Base-by-base conservation (phyloP, 352 stramenopile species). In the Phytophthora nicotianae region DNA sequence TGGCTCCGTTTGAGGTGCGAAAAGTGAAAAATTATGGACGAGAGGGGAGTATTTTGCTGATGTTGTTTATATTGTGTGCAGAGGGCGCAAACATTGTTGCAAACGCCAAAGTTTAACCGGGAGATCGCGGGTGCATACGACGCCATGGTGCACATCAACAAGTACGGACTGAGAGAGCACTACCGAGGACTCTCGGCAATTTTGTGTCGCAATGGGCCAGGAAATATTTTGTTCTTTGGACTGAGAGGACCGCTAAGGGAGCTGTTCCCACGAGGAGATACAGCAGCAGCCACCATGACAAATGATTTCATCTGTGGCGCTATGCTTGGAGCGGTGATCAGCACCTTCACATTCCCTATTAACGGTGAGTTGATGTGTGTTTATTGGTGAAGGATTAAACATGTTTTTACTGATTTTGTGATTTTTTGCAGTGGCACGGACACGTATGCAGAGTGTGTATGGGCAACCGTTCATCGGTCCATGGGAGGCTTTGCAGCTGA, bases 221-320 rank as follows among this genome's bases (percentile, higher is more conserved):
- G 81, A 0, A 96, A 91, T 70, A 85, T 91, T 24, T 57, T 97
- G 23, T 97, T 96, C 61, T 95, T 97, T 62, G 87, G 85, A 3
- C 62, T 96, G 24, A 77, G 89, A 47, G 86, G 85, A 32, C 87
- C 83, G 4, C 50, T 97, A n/a, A 74, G 88, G 9, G 68, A 89
- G 5, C 51, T 74, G 6, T 86, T 96, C 29, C 87, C 86, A 0
- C 47, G 62, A 27, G 74, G 79, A 14, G 74, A 81, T 2, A 86
- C 79, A 0, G 45, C 75, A 0, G 62, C 61, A 1, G 62, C 70
- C 7, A 77, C 70, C 0, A 81, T 96, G 72, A 57, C 74, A 3
- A 87, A 86, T 62, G 87, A 97, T 53, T 97, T 97, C 53, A 54
- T 95, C n/a, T 90, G 79, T 50, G 89, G 89, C 16, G 87, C 86